A percentile compares a stretch with the other conserved stretches of the same genome.
phyloP scores from a whole-genome alignment of 208 protist species.

The Acanthamoeba healyi region DNA sequence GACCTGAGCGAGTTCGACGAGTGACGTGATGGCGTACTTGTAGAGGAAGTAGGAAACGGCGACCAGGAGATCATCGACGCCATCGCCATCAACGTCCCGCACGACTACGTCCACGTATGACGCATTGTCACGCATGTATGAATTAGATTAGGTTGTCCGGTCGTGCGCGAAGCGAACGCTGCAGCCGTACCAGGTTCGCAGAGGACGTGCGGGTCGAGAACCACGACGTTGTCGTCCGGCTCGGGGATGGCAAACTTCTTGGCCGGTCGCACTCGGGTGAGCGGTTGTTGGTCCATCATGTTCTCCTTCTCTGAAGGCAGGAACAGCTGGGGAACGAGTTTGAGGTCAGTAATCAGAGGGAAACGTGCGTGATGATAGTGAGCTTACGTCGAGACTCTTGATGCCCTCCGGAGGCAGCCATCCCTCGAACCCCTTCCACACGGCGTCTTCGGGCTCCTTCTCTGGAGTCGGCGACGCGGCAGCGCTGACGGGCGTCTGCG shows the following conservation, averaged over 20 bases:
- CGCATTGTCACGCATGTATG: too few relatives aligned
- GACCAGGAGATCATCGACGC: conserved; percentile 92
- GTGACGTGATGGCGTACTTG: too few relatives aligned
- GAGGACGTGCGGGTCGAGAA: conserved; percentile 11
- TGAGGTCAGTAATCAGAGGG: background rate
- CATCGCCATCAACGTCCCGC: conserved; percentile 92
- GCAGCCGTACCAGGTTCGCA: background rate
- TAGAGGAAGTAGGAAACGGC: conserved; percentile 95
- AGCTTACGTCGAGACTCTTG: conserved; percentile 1
- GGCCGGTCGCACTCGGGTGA: background rate
- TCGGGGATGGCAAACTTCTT: conserved; percentile 52
- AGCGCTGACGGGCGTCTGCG: background rate
- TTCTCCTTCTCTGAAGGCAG: conserved; percentile 71
- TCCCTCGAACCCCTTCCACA: conserved; percentile 51
- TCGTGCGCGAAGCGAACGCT: too few relatives aligned
- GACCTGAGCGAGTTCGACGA: background rate
- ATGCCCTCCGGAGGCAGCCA: conserved; percentile 34
- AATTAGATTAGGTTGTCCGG: conserved; percentile 85
- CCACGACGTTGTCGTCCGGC: background rate
- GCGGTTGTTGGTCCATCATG: conserved; percentile 52
- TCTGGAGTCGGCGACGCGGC: background rate
- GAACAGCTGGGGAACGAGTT: conserved; percentile 72
- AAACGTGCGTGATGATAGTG: background rate
- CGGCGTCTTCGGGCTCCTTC: conserved; percentile 5
- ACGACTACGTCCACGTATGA: conserved; percentile 92